Percentiles rank a stretch among this genome's conserved stretches.
These are phyloP conservation scores for Penicillium coffeae DNA, from an alignment of 495 filamentous ascomycete genomes.

Conservation along the genomic window DNA sequence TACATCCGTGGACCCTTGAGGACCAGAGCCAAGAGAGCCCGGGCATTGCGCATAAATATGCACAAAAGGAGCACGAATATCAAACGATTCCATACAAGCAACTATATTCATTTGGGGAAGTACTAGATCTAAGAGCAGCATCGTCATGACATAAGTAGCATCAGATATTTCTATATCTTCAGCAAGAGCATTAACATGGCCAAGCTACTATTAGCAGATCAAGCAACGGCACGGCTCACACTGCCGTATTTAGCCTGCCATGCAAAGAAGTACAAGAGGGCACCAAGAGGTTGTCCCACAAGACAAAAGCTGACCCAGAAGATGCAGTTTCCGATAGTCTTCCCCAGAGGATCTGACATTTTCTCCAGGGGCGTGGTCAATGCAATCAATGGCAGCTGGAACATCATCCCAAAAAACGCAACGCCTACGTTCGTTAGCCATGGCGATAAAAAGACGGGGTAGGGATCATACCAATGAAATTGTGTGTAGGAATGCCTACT, in stretches of 20 bases:
- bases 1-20: too few species aligned
- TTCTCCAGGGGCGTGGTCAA: slow-evolving; percentile 74
- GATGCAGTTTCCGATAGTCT: slow-evolving; percentile 80
- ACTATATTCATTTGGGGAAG: too few species aligned
- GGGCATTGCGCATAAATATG: too few species aligned
- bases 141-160: too few species aligned
- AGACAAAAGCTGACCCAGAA: slow-evolving; percentile 96
- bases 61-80: too few species aligned
- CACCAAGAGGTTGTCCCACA: slow-evolving; percentile 87
- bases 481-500: slow-evolving; percentile 93
- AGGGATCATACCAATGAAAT: slow-evolving; percentile 67
- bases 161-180: too few species aligned
- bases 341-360: slow-evolving; percentile 67
- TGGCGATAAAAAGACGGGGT: background rate
- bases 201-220: background rate
- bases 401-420: slow-evolving; percentile 89
- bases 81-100: too few species aligned
- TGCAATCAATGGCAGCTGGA: slow-evolving; percentile 84
- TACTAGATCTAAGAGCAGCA: too few species aligned
- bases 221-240: slow-evolving; percentile 40
- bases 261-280: slow-evolving; percentile 90
- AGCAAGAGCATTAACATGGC: too few species aligned
- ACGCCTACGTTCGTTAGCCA: slow-evolving; percentile 54
- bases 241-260: slow-evolving; percentile 98
- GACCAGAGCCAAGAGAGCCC: too few species aligned